These are phyloP conservation scores for Tylopilus vinaceipallidus DNA, from an alignment of 768 basidiomycete genomes.

Conservation along the genomic window DNA sequence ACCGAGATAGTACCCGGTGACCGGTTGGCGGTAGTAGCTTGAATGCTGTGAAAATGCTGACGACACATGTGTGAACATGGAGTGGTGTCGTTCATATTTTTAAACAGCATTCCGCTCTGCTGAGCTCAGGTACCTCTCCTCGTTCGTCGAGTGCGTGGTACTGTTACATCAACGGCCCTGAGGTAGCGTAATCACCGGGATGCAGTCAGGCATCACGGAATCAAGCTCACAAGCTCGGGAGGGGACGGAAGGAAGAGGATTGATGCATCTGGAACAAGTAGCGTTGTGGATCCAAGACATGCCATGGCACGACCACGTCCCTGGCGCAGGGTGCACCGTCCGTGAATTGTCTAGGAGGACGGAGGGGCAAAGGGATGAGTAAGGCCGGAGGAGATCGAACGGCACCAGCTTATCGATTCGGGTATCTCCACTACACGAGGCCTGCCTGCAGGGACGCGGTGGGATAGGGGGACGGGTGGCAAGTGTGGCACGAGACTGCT, in stretches of 20 bases:
- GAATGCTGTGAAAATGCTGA: constrained; percentile 6
- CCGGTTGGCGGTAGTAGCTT: not conserved
- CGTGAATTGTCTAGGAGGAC: not conserved
- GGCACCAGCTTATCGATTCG: constrained; percentile 19
- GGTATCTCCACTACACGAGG: constrained; percentile 22
- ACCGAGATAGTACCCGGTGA: no score
- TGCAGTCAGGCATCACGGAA: not conserved
- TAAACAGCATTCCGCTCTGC: constrained; percentile 1
- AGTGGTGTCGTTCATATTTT: not conserved
- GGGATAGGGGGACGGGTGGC: constrained; percentile 15
- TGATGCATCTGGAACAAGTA: not conserved
- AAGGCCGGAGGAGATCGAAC: constrained; percentile 4
- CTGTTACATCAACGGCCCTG: constrained; percentile 10
- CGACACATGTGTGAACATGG: constrained; percentile 3
- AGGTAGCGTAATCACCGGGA: constrained; percentile 24
- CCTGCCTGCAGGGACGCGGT: constrained; percentile 8
- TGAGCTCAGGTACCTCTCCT: not conserved
- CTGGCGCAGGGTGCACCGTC: not conserved
- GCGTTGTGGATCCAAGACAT: not conserved
- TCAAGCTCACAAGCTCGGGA: not conserved
- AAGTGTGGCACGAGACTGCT: constrained; percentile 4
- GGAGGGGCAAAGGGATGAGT: not conserved
- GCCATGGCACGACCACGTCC: not conserved
- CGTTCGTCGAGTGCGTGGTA: constrained; percentile 2
- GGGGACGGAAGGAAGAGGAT: not conserved